A percentile compares a stretch with the other conserved stretches of the same genome.
Conservation (phyloP, 2,329 filamentous ascomycete species). For the Helotiales sp. region DNA sequence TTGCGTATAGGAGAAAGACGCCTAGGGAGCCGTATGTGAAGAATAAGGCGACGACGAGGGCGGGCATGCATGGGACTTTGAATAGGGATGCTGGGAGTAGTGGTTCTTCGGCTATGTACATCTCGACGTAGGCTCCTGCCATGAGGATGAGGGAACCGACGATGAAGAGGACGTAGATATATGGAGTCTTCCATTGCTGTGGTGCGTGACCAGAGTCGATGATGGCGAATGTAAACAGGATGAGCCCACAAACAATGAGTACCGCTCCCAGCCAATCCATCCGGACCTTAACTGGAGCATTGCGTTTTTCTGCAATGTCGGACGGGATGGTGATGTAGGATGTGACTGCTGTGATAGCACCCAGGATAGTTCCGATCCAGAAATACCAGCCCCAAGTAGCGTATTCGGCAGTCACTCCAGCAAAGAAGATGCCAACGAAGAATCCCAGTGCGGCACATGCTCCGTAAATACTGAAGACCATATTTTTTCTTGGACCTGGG, state of each 20-base stretch:
- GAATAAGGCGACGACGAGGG: slow-evolving; percentile 64
- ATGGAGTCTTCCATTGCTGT: slow-evolving; percentile 73
- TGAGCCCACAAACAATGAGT: slow-evolving; percentile 67
- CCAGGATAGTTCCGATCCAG: slow-evolving; percentile 64
- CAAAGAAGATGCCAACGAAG: slow-evolving; percentile 66
- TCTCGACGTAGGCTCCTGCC: slow-evolving; percentile 71
- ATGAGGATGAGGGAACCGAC: slow-evolving; percentile 65
- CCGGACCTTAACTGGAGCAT: slow-evolving; percentile 45
- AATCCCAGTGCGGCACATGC: slow-evolving; percentile 60
- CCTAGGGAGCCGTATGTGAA: slow-evolving; percentile 72
- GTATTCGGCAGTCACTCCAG: slow-evolving; percentile 64
- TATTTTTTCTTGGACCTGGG: slow-evolving; percentile 71
- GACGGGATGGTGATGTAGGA: slow-evolving; percentile 56
- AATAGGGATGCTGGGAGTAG: slow-evolving; percentile 75
- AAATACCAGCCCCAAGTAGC: slow-evolving; percentile 71
- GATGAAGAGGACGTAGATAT: slow-evolving; percentile 69
- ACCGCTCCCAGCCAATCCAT: slow-evolving; percentile 74
- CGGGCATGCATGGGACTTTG: slow-evolving; percentile 69
- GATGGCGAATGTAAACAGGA: slow-evolving; percentile 75
- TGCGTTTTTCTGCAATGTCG: slow-evolving; percentile 47
- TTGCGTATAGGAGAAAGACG: slow-evolving; percentile 72
- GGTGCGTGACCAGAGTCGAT: slow-evolving; percentile 74
- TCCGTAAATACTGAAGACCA: slow-evolving; percentile 64
- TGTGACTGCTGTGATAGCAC: slow-evolving; percentile 51
- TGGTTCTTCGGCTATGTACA: slow-evolving; percentile 70